These are phyloP conservation scores for Umbelopsis ramanniana DNA, from an alignment of 192 early-diverging fungal species.

Conservation along the genomic window DNA sequence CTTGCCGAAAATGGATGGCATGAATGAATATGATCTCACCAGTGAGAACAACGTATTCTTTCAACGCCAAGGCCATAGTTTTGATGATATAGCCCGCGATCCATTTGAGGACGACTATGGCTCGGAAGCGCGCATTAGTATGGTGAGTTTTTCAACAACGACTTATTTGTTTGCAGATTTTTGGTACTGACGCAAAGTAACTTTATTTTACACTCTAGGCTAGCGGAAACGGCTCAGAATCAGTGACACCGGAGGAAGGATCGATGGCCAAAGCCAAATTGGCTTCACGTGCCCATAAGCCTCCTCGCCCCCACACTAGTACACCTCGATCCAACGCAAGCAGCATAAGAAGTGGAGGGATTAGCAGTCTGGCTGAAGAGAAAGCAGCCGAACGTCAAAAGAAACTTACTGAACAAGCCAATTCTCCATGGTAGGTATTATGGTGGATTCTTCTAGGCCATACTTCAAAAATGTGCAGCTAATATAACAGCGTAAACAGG, in stretches of 20 bases:
- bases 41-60: constrained; percentile 11
- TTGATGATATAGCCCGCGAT: constrained; percentile 3
- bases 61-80: constrained; percentile 12
- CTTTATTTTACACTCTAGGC: not conserved
- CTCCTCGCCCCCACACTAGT: not conserved
- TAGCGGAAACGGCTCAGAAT: not conserved
- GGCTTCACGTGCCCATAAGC: not conserved
- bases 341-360: constrained; percentile 17
- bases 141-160: not conserved
- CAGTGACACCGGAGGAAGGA: not conserved
- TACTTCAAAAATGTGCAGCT: not conserved
- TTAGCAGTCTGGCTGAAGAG: constrained; percentile 7
- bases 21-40: constrained; percentile 13
- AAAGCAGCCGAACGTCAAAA: constrained; percentile 19
- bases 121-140: constrained; percentile 7
- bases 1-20: constrained; percentile 14
- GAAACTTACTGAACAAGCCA: constrained; percentile 17
- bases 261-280: not conserved
- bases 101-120: constrained; percentile 12
- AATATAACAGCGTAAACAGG: constrained; percentile 29
- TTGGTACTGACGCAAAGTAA: no score
- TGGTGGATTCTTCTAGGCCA: not conserved
- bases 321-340: constrained; percentile 10
- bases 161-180: no score
- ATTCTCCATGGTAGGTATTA: constrained; percentile 25